Base-by-base conservation (phyloP, 805 yeast genomes). In the Yamadazyma sp. region DNA sequence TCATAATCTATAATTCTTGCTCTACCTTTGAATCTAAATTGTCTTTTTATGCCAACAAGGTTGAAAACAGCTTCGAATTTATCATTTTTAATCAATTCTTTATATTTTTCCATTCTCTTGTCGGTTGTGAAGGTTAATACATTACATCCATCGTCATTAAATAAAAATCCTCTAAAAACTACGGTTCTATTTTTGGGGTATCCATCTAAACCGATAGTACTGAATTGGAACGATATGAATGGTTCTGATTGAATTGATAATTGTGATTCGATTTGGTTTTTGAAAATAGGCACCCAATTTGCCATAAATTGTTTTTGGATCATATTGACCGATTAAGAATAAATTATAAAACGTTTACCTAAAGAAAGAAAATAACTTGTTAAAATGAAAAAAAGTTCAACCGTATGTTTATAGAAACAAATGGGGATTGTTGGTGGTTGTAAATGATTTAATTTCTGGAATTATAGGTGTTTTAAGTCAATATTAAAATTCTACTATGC, bases 51-150 rank as follows among this genome's bases (percentile, higher is more conserved):
- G 15, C 65, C 66, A 7, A 69, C 73, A 52, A 86, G 82, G 64
- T 85, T 82, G 53, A 83, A 84, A 39, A 86, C 82, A 1, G 86
- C 84, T 60, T 86, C 95, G 54, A 78, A 81, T 36, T 67, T 65
- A 34, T 80, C 75, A 46, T 79, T 71, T 31, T 54, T 47, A 14
- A 67, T 42, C 25, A 76, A 56, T 48, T 83, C 83, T 10, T 60
- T 58, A 48, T 69, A 71, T 56, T 86, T 86, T 32, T 64, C 62
- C 67, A 81, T 78, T 56, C 95, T 65, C 50, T 70, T 68, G 56
- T 86, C 95, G 1, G 93, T 81, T 27, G 82, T 73, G 48, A 82
- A 78, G 1, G 85, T 70, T 34, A 86, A 55, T 9, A 82, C 75
- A 49, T 83, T 86, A 17, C 82, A 80, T 38, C 73, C 67, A 43